Evolutionary conservation across 495 filamentous ascomycete genomes (phyloP).

Genomic region (Aspergillus cavernicola): DNA sequence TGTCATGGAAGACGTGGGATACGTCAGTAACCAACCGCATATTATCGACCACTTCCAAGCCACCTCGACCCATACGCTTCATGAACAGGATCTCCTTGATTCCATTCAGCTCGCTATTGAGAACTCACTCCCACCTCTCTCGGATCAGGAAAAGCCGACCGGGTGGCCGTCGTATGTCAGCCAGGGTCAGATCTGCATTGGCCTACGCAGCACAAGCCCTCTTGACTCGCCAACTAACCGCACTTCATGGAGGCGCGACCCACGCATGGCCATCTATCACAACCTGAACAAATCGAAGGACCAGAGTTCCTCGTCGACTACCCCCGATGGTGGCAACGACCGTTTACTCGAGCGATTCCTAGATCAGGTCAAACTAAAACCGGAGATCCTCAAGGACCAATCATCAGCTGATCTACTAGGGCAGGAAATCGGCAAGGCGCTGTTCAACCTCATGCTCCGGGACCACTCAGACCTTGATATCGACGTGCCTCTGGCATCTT

Average conservation of each 20-base stretch:
- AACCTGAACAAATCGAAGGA: neutral
- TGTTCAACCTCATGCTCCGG: neutral
- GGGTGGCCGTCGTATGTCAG: neutral
- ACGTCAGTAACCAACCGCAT: neutral
- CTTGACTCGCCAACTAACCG: neutral
- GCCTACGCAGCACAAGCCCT: neutral
- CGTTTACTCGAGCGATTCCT: neutral
- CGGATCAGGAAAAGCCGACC: neutral
- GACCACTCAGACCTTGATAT: neutral
- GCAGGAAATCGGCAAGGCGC: neutral
- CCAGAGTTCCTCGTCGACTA: neutral
- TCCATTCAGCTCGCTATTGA: neutral
- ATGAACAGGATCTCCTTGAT: neutral
- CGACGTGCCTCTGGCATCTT: neutral
- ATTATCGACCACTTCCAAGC: neutral
- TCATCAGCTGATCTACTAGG: neutral
- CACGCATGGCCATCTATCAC: neutral
- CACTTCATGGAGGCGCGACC: neutral
- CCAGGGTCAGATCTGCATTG: neutral
- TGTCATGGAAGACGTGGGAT: slow-evolving; percentile 6
- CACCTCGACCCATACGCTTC: neutral
- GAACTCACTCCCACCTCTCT: neutral
- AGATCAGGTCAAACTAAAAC: neutral
- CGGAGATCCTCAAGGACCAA: neutral
- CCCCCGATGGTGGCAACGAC: neutral